Percentiles rank a stretch among this genome's conserved stretches.
phyloP scores from a whole-genome alignment of 345 rosid genomes.

The Salix koriyanagi region DNA sequence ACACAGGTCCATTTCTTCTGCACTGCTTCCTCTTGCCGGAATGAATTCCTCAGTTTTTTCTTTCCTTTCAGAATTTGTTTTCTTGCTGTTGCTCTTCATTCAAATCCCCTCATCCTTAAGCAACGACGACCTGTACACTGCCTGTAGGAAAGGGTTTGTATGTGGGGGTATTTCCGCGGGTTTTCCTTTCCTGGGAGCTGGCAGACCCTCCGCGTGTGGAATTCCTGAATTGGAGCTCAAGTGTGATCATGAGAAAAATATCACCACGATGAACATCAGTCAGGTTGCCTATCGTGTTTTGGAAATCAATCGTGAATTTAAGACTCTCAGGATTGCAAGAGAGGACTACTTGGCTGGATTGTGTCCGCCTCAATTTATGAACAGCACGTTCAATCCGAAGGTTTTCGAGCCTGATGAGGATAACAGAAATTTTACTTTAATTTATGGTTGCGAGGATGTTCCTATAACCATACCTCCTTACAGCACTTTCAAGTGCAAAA shows the following conservation, averaged over 20 bases:
- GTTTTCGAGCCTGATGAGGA: not conserved
- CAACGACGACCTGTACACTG: not conserved
- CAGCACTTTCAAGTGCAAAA: not conserved
- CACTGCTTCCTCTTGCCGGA: not conserved
- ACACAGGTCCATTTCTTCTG: too few relatives aligned
- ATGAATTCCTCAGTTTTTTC: not conserved
- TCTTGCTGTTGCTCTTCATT: not conserved
- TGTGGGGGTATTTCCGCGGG: conserved; percentile 29
- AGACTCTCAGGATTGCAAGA: conserved; percentile 23
- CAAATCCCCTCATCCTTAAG: not conserved
- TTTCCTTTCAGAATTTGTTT: not conserved
- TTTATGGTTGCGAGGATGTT: conserved; percentile 13
- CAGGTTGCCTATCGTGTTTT: conserved; percentile 25
- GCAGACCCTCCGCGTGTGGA: conserved; percentile 4
- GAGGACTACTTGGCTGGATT: conserved; percentile 16
- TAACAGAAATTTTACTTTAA: conserved; percentile 11
- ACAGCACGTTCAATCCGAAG: conserved; percentile 18
- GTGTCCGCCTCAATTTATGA: conserved; percentile 14
- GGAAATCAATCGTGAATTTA: not conserved
- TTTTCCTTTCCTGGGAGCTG: conserved; percentile 45
- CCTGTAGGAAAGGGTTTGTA: conserved; percentile 8
- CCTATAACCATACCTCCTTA: fast-evolving
- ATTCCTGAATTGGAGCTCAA: conserved; percentile 30
- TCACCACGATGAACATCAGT: not conserved
- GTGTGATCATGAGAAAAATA: not conserved